These are phyloP conservation scores for Solanum hybrid DNA, from an alignment of 305 asterid species.

Conservation along the genomic window DNA sequence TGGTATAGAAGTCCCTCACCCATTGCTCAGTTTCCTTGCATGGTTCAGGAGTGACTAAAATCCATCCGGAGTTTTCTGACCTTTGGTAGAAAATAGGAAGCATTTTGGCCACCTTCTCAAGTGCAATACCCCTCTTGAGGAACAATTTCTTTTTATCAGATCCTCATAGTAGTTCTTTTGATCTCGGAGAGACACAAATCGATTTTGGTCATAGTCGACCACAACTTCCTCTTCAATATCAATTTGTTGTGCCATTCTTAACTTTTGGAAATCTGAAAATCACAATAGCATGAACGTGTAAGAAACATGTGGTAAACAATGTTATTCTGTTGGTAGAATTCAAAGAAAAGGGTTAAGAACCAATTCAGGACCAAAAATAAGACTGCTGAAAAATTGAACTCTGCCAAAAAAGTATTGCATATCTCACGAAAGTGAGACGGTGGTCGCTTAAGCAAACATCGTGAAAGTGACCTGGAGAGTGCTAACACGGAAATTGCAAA, in stretches of 20 bases:
- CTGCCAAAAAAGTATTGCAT: neutral
- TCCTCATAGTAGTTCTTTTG: neutral
- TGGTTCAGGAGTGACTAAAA: neutral
- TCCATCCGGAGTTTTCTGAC: neutral
- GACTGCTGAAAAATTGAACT: neutral
- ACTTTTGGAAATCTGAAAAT: neutral
- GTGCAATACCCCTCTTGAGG: neutral
- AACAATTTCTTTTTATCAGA: neutral
- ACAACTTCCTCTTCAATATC: neutral
- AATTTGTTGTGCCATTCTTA: neutral
- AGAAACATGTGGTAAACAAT: neutral
- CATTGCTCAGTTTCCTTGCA: neutral
- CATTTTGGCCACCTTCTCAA: neutral
- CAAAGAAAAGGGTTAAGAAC: neutral
- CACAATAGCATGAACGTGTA: neutral
- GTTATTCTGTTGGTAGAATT: neutral
- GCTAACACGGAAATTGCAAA: neutral
- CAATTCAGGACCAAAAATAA: neutral
- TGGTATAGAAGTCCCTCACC: neutral
- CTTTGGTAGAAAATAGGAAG: neutral
- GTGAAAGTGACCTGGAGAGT: neutral
- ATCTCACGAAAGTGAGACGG: neutral
- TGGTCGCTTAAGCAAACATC: neutral
- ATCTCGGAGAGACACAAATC: neutral
- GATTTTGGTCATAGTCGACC: neutral